Evolutionary conservation across 2,329 filamentous ascomycete genomes (phyloP).

Genomic region (Neurospora sp.): DNA sequence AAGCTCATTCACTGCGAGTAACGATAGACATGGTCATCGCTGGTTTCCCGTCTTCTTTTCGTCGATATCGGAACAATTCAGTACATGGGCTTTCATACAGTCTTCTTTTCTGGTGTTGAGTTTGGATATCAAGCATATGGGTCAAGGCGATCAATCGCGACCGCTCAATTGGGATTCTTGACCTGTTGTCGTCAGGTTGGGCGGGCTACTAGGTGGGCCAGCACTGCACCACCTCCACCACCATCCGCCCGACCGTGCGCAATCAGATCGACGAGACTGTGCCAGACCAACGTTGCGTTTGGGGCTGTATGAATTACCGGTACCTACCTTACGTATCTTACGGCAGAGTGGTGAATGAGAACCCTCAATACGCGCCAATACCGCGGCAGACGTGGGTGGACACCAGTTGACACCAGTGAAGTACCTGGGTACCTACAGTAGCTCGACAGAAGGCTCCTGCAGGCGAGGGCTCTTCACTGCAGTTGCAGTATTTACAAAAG

Average conservation of each 20-base stretch:
- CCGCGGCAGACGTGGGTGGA: background rate
- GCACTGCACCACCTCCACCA: background rate
- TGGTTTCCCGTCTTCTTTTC: background rate
- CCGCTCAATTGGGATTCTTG: background rate
- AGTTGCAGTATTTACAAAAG: background rate
- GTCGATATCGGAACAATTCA: background rate
- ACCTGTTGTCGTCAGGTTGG: background rate
- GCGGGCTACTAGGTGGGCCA: background rate
- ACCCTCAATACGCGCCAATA: background rate
- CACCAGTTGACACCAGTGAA: background rate
- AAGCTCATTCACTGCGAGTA: background rate
- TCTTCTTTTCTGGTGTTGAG: background rate
- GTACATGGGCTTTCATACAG: background rate
- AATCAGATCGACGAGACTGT: background rate
- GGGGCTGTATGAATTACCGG: background rate
- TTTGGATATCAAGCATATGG: background rate
- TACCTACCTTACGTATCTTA: background rate
- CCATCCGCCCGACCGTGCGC: background rate
- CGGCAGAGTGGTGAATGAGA: background rate
- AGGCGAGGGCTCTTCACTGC: background rate
- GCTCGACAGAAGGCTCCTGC: background rate
- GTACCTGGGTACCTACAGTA: background rate
- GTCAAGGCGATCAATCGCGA: background rate
- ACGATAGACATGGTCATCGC: background rate
- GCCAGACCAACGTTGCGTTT: background rate